phyloP scores from a whole-genome alignment of 2,329 filamentous ascomycete genomes.

The Cryphonectria japonica region DNA sequence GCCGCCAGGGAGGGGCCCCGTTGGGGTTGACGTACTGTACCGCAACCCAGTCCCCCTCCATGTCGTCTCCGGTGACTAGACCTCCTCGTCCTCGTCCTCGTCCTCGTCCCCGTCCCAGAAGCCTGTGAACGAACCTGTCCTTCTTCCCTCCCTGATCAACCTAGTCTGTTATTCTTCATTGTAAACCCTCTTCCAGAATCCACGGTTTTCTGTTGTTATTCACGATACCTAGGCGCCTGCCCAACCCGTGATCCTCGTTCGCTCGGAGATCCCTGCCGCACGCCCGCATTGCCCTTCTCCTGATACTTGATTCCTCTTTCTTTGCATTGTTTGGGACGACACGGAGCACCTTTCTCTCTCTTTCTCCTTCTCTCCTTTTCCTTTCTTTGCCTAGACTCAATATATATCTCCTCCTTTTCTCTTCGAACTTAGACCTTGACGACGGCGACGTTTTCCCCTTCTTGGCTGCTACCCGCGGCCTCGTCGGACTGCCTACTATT shows the following conservation, averaged over 20 bases:
- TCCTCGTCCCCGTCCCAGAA: no score
- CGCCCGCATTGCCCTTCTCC: not conserved
- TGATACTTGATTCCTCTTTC: slow-evolving; percentile 18
- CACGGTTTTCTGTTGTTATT: slow-evolving; percentile 15
- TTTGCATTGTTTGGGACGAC: slow-evolving; percentile 8
- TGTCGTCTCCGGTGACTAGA: not conserved
- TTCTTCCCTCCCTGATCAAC: slow-evolving; percentile 12
- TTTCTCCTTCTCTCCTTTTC: not conserved
- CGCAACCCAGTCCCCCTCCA: not conserved
- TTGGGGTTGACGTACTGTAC: slow-evolving; percentile 18
- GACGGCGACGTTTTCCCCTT: slow-evolving; percentile 13
- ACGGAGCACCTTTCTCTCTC: slow-evolving; percentile 3
- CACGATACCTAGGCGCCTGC: slow-evolving; percentile 21
- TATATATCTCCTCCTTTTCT: not conserved
- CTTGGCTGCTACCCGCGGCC: slow-evolving; percentile 1
- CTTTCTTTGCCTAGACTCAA: not conserved
- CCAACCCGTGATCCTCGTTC: slow-evolving; percentile 15
- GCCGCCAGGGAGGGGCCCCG: slow-evolving; percentile 5
- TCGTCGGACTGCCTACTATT: not conserved
- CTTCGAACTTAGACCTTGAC: slow-evolving; percentile 18
- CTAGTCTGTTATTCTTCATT: slow-evolving; percentile 21
- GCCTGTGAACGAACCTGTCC: not conserved
- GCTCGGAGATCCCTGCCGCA: slow-evolving; percentile 21
- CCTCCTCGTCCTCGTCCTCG: no score
- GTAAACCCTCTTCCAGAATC: slow-evolving; percentile 17